Evolutionary conservation across 768 basidiomycete species (phyloP), one percentile per base, ranked within the genome.

Genomic region (Trichaptum fuscoviolaceum): DNA sequence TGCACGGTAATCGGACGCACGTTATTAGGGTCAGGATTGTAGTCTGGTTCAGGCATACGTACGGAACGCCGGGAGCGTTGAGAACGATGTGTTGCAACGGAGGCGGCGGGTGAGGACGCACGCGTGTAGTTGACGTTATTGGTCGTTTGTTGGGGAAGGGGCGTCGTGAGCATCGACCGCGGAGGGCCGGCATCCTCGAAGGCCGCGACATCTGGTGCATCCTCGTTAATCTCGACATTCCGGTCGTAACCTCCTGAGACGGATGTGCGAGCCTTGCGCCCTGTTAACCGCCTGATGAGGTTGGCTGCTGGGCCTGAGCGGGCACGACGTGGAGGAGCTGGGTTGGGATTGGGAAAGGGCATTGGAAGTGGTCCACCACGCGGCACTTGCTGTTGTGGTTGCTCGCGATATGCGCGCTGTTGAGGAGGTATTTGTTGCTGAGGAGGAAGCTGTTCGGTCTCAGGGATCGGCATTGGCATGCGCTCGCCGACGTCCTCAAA

Each of bases 1-100:
- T 66, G 68, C 15, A 67, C 62, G 9, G 68, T 57, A 4, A 60
- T 66, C 0, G 70, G 69, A 27, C 65, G 72, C 1, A 61, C 15
- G 59, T 17, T 61, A 3, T 23, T 17, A 17, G 59, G 59, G 59
- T 61, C 59, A 23, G 59, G 59, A 23, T 61, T 61, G 59, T 15
- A 61, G 59, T 61, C 30, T 23, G 59, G 59, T 61, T 61, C 59
- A 2, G 59, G 59, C 59, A 61, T 61, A 12, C 59, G 59, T 3
- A 24, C 15, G 24, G 24, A 34, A 9, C 30, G 59, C 15, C 23
- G 59, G 8, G 30, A 34, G 2, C 24, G 59, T 18, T 61, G 59
- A 12, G 24, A 34, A 4, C 23, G 59, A 23, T 25, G 59, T 9
- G 30, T 61, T 3, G 59, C 59, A 9, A 25, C 59, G 59, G 25